Percentiles rank a stretch among this genome's conserved stretches.
phyloP scores from a whole-genome alignment of 2,329 filamentous ascomycete species.

The Aspergillus ustus region DNA sequence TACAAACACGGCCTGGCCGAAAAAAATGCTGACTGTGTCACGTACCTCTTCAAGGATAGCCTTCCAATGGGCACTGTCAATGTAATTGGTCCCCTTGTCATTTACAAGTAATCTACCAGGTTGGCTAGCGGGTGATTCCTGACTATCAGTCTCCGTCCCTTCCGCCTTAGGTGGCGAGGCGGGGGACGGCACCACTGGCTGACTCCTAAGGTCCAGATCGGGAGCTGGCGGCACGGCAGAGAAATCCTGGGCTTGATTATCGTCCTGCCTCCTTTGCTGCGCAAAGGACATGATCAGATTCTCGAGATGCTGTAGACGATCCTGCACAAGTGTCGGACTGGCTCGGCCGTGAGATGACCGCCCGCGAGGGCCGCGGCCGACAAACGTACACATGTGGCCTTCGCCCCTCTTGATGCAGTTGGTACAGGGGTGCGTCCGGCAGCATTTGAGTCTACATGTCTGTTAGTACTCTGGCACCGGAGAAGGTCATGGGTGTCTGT shows the following conservation, averaged over 20 bases:
- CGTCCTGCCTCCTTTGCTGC: slow-evolving; percentile 31
- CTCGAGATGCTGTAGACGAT: slow-evolving; percentile 42
- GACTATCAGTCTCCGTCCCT: slow-evolving; percentile 16
- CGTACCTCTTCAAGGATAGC: slow-evolving; percentile 43
- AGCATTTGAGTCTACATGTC: slow-evolving; percentile 38
- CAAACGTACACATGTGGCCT: slow-evolving; percentile 37
- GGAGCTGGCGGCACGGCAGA: background rate
- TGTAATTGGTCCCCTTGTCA: slow-evolving; percentile 39
- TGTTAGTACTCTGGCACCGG: background rate
- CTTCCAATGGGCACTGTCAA: slow-evolving; percentile 43
- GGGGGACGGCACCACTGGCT: slow-evolving; percentile 9
- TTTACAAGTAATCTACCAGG: slow-evolving; percentile 37
- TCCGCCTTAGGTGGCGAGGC: slow-evolving; percentile 16
- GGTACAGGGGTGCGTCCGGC: slow-evolving; percentile 40
- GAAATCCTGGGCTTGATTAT: slow-evolving; percentile 8
- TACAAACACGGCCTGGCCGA: background rate
- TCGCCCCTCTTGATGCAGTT: slow-evolving; percentile 42
- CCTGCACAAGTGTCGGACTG: slow-evolving; percentile 38
- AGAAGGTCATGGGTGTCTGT: background rate
- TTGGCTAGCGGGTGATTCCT: slow-evolving; percentile 26
- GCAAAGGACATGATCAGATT: slow-evolving; percentile 42
- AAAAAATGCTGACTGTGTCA: background rate
- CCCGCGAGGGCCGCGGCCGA: slow-evolving; percentile 40
- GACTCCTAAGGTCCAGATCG: background rate
- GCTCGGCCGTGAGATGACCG: slow-evolving; percentile 32